Evolutionary conservation across 257 asterid species (phyloP).

Genomic region (Solanum chmielewskii): DNA sequence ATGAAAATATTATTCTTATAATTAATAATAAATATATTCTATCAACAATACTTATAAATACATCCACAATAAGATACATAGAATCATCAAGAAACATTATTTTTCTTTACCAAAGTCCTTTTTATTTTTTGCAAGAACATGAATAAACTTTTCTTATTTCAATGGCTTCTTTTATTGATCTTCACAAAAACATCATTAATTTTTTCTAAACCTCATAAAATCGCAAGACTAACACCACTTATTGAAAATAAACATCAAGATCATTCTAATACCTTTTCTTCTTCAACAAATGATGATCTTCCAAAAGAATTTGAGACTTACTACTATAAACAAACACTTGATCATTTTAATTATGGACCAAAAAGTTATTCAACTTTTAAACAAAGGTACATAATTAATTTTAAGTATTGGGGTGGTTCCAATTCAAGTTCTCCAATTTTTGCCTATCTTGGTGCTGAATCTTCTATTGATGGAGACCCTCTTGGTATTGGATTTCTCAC

Average conservation of each 20-base stretch:
- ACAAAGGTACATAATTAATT: constrained; percentile 38
- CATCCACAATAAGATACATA: not conserved
- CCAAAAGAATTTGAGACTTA: constrained; percentile 20
- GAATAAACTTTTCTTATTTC: not conserved
- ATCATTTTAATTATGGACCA: constrained; percentile 68
- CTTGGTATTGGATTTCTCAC: constrained; percentile 20
- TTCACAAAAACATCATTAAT: not conserved
- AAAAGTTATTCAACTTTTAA: constrained; percentile 42
- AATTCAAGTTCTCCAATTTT: constrained; percentile 37
- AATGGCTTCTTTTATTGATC: not conserved
- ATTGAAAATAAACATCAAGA: not conserved
- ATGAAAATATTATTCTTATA: too few species aligned
- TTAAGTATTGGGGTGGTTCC: constrained; percentile 48
- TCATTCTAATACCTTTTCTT: not conserved
- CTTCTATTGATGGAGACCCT: constrained; percentile 28
- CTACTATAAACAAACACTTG: constrained; percentile 58
- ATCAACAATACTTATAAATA: not conserved
- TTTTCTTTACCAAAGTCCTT: not conserved
- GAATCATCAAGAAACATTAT: not conserved
- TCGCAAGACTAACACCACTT: constrained; percentile 15
- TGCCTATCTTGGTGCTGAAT: constrained; percentile 65
- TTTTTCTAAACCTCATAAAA: constrained; percentile 2
- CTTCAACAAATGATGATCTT: not conserved
- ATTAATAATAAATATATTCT: too few species aligned
- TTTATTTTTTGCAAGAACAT: not conserved